Evolutionary conservation across 148 eudicot genomes (phyloP), one percentile per base, ranked within the genome.

Genomic region (Amaranthus cruentus): DNA sequence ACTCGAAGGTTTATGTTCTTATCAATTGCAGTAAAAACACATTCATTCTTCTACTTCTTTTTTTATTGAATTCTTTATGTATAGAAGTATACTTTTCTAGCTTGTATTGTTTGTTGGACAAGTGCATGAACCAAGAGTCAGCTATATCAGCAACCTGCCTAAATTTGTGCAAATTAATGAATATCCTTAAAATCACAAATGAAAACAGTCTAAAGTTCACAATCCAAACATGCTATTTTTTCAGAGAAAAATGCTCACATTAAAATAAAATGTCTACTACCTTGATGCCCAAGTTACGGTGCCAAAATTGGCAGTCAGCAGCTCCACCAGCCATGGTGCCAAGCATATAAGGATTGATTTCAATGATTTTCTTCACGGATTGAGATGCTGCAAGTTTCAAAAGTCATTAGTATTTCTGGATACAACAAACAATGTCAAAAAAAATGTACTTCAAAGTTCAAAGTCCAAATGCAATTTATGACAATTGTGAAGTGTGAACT

Each of bases 291-390:
- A 95, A 77, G 81, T 92, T 95, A 50, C 99, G 88, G 79, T 95
- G 99, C 99, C 97, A 95, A 83, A 95, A 95, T 80, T 92, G 97
- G 84, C 97, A 95, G 80, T 92, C 99, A 83, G 99, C 97, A 79
- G 99, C 99, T 69, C 98, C 98, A 72, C 98, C 98, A 86, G 98
- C 98, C 98, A 95, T 95, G 54, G 98, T 91, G 59, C 98, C 97
- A 78, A 95, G 94, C 99, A 95, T 95, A 81, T 92, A 82, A 8
- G 99, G 97, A 70, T 92, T 90, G 62, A 90, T 95, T 80, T 95
- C 99, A 76, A 92, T 95, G 21, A 95, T 95, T 82, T 95, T 95
- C 90, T 95, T 95, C 73, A 92, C 97, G 18, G 97, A 90, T 75
- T 95, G 97, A 68, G 97, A 95, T 67, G 97, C 99, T 95, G 90